phyloP scores from a whole-genome alignment of 2,329 filamentous ascomycete genomes.

The Fusarium sp. region DNA sequence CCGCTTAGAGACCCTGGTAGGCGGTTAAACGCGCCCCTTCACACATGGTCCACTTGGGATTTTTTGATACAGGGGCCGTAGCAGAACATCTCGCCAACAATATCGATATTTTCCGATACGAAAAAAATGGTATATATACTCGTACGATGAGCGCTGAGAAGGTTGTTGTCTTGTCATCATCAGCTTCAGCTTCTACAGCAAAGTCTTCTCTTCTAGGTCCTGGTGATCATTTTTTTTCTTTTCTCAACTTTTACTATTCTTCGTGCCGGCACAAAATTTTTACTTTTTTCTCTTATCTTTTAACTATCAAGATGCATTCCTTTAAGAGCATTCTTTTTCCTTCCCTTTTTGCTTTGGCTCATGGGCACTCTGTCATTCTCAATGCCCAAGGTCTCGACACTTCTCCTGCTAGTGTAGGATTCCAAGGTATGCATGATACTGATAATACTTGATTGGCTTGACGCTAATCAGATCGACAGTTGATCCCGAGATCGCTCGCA shows the following conservation, averaged over 20 bases:
- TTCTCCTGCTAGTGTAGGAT: slow-evolving; percentile 63
- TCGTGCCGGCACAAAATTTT: slow-evolving; percentile 43
- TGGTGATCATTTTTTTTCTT: slow-evolving; percentile 40
- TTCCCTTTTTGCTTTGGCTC: slow-evolving; percentile 33
- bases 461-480: slow-evolving; percentile 51
- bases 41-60: slow-evolving; percentile 27
- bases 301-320: slow-evolving; percentile 37
- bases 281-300: slow-evolving; percentile 6
- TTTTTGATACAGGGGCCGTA: slow-evolving; percentile 42
- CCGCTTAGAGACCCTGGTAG: slow-evolving; percentile 4
- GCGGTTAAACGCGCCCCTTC: slow-evolving; percentile 27
- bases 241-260: slow-evolving; percentile 11
- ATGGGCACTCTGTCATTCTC: slow-evolving; percentile 61
- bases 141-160: not conserved
- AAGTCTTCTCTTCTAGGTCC: slow-evolving; percentile 37
- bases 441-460: fast-evolving
- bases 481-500: slow-evolving; percentile 67
- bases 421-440: slow-evolving; percentile 55
- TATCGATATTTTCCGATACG: not conserved
- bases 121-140: slow-evolving; percentile 35
- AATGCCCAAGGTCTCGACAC: slow-evolving; percentile 60
- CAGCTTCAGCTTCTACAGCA: slow-evolving; percentile 37
- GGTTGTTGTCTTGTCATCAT: slow-evolving; percentile 22
- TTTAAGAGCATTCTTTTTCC: slow-evolving; percentile 29
- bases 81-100: slow-evolving; percentile 22